Evolutionary conservation across 2,329 filamentous ascomycete species (phyloP).

Genomic region (Aspergillus bombycis): DNA sequence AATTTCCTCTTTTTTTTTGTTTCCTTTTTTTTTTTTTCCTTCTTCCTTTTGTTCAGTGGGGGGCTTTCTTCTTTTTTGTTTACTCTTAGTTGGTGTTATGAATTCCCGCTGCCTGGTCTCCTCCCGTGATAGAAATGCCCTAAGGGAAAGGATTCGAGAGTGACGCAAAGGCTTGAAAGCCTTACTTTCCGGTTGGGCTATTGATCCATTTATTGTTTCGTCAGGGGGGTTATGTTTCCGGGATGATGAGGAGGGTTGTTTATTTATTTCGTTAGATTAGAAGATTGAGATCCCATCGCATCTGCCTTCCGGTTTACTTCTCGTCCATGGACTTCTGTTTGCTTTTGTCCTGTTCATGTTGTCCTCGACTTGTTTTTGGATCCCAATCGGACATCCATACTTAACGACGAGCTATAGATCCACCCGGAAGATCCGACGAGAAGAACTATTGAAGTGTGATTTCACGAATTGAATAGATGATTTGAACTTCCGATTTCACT

Average conservation of each 20-base stretch:
- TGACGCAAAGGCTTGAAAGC: constrained; percentile 12
- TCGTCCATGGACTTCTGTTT: neutral
- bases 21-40: neutral
- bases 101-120: neutral
- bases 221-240: neutral
- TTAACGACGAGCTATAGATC: neutral
- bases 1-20: neutral
- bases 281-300: neutral
- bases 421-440: neutral
- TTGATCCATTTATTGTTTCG: constrained; percentile 20
- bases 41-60: neutral
- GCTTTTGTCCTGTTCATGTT: neutral
- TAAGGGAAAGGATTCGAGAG: neutral
- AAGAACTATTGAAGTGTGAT: neutral
- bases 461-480: too few species aligned
- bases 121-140: neutral
- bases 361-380: neutral
- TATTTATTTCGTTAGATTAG: neutral
- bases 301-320: neutral
- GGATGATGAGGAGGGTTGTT: neutral
- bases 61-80: neutral
- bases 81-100: neutral
- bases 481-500: neutral
- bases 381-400: neutral
- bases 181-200: constrained; percentile 21